Evolutionary conservation across 768 basidiomycete genomes (phyloP).

Genomic region (Pleurotus sapidus): DNA sequence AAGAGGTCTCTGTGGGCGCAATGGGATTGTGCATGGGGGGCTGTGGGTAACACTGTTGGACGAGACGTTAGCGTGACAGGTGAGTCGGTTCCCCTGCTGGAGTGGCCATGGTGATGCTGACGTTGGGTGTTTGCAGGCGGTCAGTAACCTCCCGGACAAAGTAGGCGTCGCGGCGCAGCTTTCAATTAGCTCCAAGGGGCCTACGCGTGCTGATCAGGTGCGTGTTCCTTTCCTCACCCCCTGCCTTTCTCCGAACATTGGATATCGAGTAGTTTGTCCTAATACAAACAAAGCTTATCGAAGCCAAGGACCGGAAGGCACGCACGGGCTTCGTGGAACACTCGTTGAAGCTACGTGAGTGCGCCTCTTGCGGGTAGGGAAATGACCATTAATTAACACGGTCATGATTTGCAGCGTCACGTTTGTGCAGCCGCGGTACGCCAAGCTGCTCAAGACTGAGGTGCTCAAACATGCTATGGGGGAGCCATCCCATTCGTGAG

Average conservation of each 20-base stretch:
- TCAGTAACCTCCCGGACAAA: conserved; percentile 80
- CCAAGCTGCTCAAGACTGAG: conserved; percentile 64
- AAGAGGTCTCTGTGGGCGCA: conserved; percentile 84
- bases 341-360: conserved; percentile 81
- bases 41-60: conserved; percentile 88
- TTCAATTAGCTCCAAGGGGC: conserved; percentile 77
- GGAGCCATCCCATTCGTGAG: conserved; percentile 34
- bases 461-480: conserved; percentile 67
- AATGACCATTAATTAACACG: neutral
- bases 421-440: conserved; percentile 89
- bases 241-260: neutral
- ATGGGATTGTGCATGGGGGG: conserved; percentile 94
- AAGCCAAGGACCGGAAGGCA: conserved; percentile 79
- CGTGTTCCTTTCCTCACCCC: conserved; percentile 7
- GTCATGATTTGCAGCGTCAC: conserved; percentile 46
- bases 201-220: conserved; percentile 87
- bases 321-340: conserved; percentile 68
- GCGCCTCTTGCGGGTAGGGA: neutral
- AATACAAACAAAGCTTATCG: conserved; percentile 63
- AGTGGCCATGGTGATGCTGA: neutral
- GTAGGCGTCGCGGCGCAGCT: conserved; percentile 92
- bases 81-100: conserved; percentile 23
- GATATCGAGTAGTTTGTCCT: conserved; percentile 71
- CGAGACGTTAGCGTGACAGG: conserved; percentile 78
- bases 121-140: conserved; percentile 50